Evolutionary conservation across 108 stramenopile genomes (phyloP), one percentile per base, ranked within the genome.

Genomic region (Cyclostephanos tholiformis): DNA sequence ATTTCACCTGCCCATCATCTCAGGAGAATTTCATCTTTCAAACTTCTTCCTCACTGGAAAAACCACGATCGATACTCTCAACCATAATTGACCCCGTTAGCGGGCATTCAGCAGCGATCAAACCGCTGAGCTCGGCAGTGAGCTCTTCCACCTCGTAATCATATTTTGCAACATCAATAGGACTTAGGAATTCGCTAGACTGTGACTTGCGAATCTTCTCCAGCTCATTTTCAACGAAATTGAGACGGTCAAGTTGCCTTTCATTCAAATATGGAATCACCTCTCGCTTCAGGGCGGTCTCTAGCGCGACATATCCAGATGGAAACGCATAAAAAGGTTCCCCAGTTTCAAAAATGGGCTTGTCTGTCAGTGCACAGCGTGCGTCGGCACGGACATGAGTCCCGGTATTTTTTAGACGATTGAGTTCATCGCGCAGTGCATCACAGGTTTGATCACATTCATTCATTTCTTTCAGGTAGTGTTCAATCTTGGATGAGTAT

Each of bases 71-170:
- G 52, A 91, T 94, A 63, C 89, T 90, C 1, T 94, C 89, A 13
- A 94, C 82, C 89, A 94, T 90, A 1, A 88, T 73, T 0, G 83
- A 81, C 11, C 93, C 93, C 16, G 93, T 94, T 19, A 95, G 74
- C 27, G 94, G 94, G 58, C 94, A 95, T 67, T 95, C 94, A 8
- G 91, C 91, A 29, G 91, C 94, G 72, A 95, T 91, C 55, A 95
- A 65, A 12, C 94, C 92, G 71, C 93, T 91, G n/a, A 91, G 63
- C 62, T 95, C 91, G 30, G 75, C 55, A 60, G 90, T 87, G 17
- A 92, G 75, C n/a, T 79, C 59, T 38, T 83, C 64, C 35, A 82
- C 38, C 38, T 65, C 76, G 50, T 71, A 74, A 38, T 88, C 80
- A 23, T 73, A 58, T 25, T 76, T 59, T 17, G 75, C 55, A 0